Evolutionary conservation across 228 moss, liverwort and hornwort species (phyloP), one percentile per base, ranked within the genome.

Genomic region (Sphagnum magellanicum): DNA sequence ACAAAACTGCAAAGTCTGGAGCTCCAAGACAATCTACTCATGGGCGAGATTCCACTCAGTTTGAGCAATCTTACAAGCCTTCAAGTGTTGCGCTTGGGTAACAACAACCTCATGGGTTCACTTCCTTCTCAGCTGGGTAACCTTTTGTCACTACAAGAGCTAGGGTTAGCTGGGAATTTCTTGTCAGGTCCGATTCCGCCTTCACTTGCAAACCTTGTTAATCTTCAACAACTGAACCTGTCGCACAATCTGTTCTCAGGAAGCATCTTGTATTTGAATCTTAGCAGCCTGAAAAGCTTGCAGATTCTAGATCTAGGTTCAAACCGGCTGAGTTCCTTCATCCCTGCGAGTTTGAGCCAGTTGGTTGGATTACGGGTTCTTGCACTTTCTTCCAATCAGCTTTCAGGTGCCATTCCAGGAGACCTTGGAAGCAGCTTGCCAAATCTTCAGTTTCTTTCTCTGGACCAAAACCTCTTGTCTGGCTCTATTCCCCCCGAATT

Each of bases 141-240:
- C 50, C 75, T 83, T 10, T 51, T 72, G 7, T 78, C 69, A 7
- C 66, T 95, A 1, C 73, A 69, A 16, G 84, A 81, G 70, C 64
- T 95, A 47, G 74, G 70, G 14, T 13, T 83, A 50, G 88, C 88
- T 49, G 81, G 75, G 5, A 95, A 95, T 74, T 68, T 73, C 5
- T 74, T 95, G 14, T 74, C 87, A 0, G 95, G 92, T 5, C 50
- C 73, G 3, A 75, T 95, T 5, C 87, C 90, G 0, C 5, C 61
- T 4, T 75, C 73, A 0, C 67, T 86, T 13, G 53, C 63, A 48
- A 74, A 67, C 51, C 77, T 95, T 6, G 75, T 50, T 71, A 79
- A 71, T 50, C 72, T 95, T 12, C 92, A 92, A 74, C 76, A 78
- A 70, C 74, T 87, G 51, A 95, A 95, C 72, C 6, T 81, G 17